Base-by-base conservation (phyloP, 148 eudicot genomes). In the Vaccinium vitisidaea region DNA sequence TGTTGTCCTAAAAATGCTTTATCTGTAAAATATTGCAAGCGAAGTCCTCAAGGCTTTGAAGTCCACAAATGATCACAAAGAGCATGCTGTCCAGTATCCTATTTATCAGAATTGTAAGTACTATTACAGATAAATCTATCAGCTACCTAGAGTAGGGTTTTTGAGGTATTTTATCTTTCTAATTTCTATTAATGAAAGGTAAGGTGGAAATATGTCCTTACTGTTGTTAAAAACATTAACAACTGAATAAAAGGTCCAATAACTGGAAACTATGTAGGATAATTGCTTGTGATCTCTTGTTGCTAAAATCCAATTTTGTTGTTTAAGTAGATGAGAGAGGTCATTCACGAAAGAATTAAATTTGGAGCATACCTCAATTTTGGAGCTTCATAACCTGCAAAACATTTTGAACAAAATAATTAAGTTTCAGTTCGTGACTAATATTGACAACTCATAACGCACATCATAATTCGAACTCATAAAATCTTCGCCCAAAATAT, bases 321-420 rank as follows among this genome's bases (percentile, higher is more conserved):
- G 6, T 55, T 36, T 23, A 32, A 27, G 55, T 36, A 21, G 58
- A 75, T 56, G 79, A 75, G 15, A 30, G 15, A 56, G 4, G 0
- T 23, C 21, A 15, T 43, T 39, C 23, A 13, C n/a, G 11, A 43
- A 43, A 43, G 4, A 23, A 71, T 13, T 12, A 39, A 15, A 83
- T 11, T 46, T 76, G 49, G 39, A 11, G 39, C 21, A 55, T 90
- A 94, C 97, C 97, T 94, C 86, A 94, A 75, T 16, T 89, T 91
- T 80, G 95, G 95, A 82, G 93, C 91, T 90, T 90, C 96, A 88
- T 84, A 92, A 48, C 96, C 96, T 93, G 92, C 87, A 87, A 75
- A 82, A 80, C 83, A 43, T 59, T 36, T 19, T 5, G 46, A 59
- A 2, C 5, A 8, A 59, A 39, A 56, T 1, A 32, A 21, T 43